Evolutionary conservation across 148 eudicot species (phyloP), one percentile per base, ranked within the genome.

Genomic region (Diospyros lotus): DNA sequence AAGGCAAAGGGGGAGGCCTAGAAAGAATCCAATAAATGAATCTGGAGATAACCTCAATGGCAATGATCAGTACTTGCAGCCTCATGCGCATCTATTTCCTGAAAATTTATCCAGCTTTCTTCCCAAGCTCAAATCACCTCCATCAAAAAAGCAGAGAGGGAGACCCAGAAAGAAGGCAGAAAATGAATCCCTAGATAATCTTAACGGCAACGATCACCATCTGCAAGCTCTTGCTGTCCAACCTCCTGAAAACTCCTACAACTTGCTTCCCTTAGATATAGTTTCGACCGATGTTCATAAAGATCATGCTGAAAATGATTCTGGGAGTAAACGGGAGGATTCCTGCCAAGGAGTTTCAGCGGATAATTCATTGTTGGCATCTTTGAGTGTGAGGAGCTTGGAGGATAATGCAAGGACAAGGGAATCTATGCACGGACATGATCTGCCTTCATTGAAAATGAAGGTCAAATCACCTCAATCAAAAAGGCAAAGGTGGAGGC

Each of bases 1-100:
- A 76, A 88, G 74, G 81, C 80, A 81, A 60, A 87, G 84, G 88
- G 92, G 92, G 78, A 84, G 89, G 66, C 88, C 88, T 42, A 80
- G 80, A 65, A 87, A 91, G 84, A 80, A 76, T 46, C 66, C 82
- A 50, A 15, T 73, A 14, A 65, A 64, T 48, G 52, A 48, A 48
- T 48, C 52, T 48, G 52, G 75, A 15, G 73, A 28, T 28, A 28
- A 28, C 28, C 28, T 28, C 28, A 28, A 28, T 28, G 28, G 28
- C 28, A 28, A 28, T 28, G 28, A 28, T 28, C 28, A 28, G 28
- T 28, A 28, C 28, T 28, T 28, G 28, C 28, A 28, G 28, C 28
- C 28, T 28, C 28, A 28, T 28, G 28, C 0, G 4, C 6, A 4
- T 48, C 52, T 4, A 48, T 48, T 48, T 48, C 52, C 28, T 28